Percentiles rank a stretch among this genome's conserved stretches.
These are phyloP conservation scores for Aspergillus bridgeri DNA, from an alignment of 495 filamentous ascomycete genomes.

Conservation along the genomic window DNA sequence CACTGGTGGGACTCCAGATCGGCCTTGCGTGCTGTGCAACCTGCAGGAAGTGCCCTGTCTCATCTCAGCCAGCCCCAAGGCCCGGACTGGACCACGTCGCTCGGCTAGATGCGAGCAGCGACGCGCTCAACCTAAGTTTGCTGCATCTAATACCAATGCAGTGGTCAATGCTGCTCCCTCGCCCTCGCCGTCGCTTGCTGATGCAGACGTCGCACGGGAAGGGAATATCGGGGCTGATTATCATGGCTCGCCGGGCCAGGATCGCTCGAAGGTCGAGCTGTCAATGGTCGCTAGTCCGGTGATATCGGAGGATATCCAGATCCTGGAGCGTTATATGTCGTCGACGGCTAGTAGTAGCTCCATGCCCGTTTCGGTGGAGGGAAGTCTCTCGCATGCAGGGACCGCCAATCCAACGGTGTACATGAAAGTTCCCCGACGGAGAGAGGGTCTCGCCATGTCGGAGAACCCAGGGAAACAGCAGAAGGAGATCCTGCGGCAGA, in stretches of 20 bases:
- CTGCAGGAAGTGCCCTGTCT: conserved; percentile 17
- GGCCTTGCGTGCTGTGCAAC: conserved; percentile 25
- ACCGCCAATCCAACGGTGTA: conserved; percentile 20
- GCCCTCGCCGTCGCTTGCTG: background rate
- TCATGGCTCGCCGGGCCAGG: conserved; percentile 12
- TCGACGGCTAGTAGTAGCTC: conserved; percentile 7
- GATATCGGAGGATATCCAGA: conserved; percentile 26
- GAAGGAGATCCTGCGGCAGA: conserved; percentile 15
- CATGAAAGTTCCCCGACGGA: conserved; percentile 19
- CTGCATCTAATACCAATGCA: background rate
- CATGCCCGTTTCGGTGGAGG: background rate
- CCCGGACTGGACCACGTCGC: background rate
- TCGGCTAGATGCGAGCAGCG: conserved; percentile 5
- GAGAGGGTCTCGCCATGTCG: conserved; percentile 30
- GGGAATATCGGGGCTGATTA: conserved; percentile 3
- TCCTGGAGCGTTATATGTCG: conserved; percentile 30
- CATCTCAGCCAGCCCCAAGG: conserved; percentile 9
- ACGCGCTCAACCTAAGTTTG: background rate
- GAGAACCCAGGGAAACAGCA: conserved; percentile 21
- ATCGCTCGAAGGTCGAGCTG: conserved; percentile 1
- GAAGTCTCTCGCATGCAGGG: background rate
- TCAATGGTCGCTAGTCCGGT: conserved; percentile 26
- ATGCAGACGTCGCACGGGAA: conserved; percentile 10
- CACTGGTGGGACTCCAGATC: conserved; percentile 16
- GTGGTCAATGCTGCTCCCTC: background rate